Base-by-base conservation (phyloP, 2,329 filamentous ascomycete species). In the Hypoxylon sp. region DNA sequence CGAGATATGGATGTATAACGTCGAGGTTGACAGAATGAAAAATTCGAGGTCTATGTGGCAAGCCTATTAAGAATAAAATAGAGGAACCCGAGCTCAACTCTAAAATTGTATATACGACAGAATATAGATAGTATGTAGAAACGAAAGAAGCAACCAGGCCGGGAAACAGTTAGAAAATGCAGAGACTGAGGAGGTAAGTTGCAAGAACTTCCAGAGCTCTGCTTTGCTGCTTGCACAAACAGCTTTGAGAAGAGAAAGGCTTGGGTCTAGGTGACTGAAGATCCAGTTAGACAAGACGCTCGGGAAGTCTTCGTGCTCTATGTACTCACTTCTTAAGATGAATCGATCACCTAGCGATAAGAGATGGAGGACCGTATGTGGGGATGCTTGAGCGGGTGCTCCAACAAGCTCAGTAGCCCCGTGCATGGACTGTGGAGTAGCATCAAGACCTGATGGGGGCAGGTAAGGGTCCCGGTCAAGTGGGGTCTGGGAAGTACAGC, bases 131-230 rank as follows among this genome's bases (percentile, higher is more conserved):
- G 70, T 61, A 62, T 48, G 68, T 62, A 71, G 65, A 69, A 69
- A 62, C 39, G 44, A 63, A 68, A 52, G 50, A 70, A 66, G 71
- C 69, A 73, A 61, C 64, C 44, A 66, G 65, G 51, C 55, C 39
- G 35, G 39, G n/a, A 57, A 51, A 66, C 61, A 32, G 51, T 50
- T 52, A 50, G 51, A 69, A 69, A 65, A 75, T 56, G 50, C 53
- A 68, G 65, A 69, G 65, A 68, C 61, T 66, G 54, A 60, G 39
- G 17, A 70, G 60, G 27, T 58, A n/a, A 72, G 76, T 76, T 76
- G 73, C 74, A 70, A 77, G 79, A 83, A 81, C 83, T 85, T 79
- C 83, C 83, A 80, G 84, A 85, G 84, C 81, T 83, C 79, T 81
- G 81, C 78, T 78, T 78, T 75, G 71, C 72, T 71, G 71, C 46